Conservation (phyloP, 2,329 filamentous ascomycete genomes). For the Beauveria sp. region DNA sequence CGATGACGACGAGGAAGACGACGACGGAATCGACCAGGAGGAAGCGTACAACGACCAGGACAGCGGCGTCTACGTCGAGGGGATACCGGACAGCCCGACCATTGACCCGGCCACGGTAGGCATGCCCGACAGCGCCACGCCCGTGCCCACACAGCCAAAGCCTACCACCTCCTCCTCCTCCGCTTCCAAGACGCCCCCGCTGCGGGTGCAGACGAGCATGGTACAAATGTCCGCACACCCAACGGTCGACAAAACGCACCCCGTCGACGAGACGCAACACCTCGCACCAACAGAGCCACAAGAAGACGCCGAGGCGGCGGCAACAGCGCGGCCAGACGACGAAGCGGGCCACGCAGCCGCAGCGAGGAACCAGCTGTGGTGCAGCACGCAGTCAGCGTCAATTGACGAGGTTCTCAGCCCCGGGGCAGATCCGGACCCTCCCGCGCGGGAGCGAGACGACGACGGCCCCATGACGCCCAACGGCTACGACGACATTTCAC, state of each 20-base stretch:
- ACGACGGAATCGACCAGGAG: background rate
- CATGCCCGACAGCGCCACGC: background rate
- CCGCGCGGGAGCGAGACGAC: background rate
- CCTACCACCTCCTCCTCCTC: background rate
- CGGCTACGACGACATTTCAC: slow-evolving; percentile 54
- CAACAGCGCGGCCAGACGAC: slow-evolving; percentile 14
- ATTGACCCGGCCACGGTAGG: background rate
- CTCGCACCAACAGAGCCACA: background rate
- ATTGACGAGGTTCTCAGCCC: slow-evolving; percentile 38
- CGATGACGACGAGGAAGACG: slow-evolving; percentile 2
- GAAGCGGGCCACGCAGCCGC: slow-evolving; percentile 30
- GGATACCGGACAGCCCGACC: background rate
- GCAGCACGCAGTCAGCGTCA: slow-evolving; percentile 19
- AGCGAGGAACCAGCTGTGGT: slow-evolving; percentile 28
- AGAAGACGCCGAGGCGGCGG: background rate
- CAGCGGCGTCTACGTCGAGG: slow-evolving; percentile 1
- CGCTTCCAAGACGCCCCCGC: slow-evolving; percentile 16
- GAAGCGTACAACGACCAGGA: background rate
- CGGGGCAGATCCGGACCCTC: slow-evolving; percentile 13
- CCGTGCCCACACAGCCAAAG: background rate
- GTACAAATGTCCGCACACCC: slow-evolving; percentile 13
- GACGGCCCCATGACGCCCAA: slow-evolving; percentile 45
- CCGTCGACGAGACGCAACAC: background rate
- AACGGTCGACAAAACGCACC: background rate
- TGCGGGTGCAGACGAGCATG: slow-evolving; percentile 40